Evolutionary conservation across 306 rosid species (phyloP).

Genomic region (Casuarina equisetifolia): DNA sequence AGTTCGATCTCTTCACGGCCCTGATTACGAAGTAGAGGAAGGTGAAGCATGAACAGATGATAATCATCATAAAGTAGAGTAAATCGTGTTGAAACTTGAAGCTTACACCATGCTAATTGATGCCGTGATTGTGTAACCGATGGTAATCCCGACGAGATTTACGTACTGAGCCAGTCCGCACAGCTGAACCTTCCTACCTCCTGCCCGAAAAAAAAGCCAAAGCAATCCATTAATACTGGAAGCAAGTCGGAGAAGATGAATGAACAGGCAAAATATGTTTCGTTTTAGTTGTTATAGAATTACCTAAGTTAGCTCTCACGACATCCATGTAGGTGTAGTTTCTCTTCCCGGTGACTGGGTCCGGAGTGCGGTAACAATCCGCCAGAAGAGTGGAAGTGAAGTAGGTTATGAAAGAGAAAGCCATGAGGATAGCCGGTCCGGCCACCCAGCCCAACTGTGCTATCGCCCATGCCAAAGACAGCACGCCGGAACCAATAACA

Average conservation of each 20-base stretch:
- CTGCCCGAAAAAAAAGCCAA: conserved; percentile 33
- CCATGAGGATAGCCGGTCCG: conserved; percentile 76
- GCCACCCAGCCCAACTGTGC: conserved; percentile 95
- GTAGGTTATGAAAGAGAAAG: conserved; percentile 83
- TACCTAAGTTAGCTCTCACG: conserved; percentile 74
- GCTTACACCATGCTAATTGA: conserved; percentile 97
- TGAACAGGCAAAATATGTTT: neutral
- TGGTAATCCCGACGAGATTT: conserved; percentile 74
- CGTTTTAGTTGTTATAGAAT: neutral
- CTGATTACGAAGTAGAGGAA: conserved; percentile 28
- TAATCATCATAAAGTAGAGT: neutral
- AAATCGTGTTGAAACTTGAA: neutral
- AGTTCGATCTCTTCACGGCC: conserved; percentile 85
- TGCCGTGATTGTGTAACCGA: conserved; percentile 96
- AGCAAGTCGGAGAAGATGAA: neutral
- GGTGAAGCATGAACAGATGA: neutral
- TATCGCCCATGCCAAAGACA: conserved; percentile 91
- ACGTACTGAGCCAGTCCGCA: conserved; percentile 93
- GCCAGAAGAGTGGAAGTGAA: conserved; percentile 95
- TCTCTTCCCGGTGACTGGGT: conserved; percentile 78
- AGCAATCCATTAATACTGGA: neutral
- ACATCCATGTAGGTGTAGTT: conserved; percentile 90
- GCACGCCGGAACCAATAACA: conserved; percentile 94
- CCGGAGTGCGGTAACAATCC: conserved; percentile 79
- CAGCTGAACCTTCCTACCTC: conserved; percentile 74